Base-by-base conservation (phyloP, 2,329 filamentous ascomycete genomes). In the Aspergillus tanneri region DNA sequence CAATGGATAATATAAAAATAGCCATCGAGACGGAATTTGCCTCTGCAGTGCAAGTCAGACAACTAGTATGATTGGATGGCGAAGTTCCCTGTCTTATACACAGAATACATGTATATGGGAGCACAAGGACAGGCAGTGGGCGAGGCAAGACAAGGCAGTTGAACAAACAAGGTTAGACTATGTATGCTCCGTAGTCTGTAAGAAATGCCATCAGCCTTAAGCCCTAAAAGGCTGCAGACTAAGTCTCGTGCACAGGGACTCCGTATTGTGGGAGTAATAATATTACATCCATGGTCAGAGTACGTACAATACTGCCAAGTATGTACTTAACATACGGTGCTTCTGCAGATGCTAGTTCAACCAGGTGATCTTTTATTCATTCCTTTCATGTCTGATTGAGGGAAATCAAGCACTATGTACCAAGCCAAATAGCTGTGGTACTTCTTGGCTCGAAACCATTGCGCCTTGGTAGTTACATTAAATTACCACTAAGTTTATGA, bases 171-270 rank as follows among this genome's bases (percentile, higher is more conserved):
- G 16, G 23, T 25, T 34, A 32, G 23, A 39, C 24, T 22, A 37
- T 46, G 47, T 43, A 52, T 49, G 46, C 46, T 53, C 46, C 47
- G 48, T 50, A 46, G 37, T 45, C 39, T 32, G 34, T 43, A 43
- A 41, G 43, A 45, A 55, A 52, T 50, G 45, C 56, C 58, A 58
- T 66, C 63, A 67, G 64, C 60, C 66, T 67, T 66, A 65, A 67
- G 63, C 63, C 64, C 56, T 68, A 62, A 62, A 53, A 57, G 64
- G 65, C 64, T 65, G 59, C 60, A 56, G 53, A 48, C 47, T 52
- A 49, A 53, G 53, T 47, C 50, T 49, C 43, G 47, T 47, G 52
- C 52, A 49, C 54, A 49, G 34, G 38, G 22, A n/a, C n/a, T 18
- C 9, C 2, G 32, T 16, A 5, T 9, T 14, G 19, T 16, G 16